Percentiles rank a stretch among this genome's conserved stretches.
phyloP scores from a whole-genome alignment of 345 rosid genomes.

The Eucalyptus decipiens region DNA sequence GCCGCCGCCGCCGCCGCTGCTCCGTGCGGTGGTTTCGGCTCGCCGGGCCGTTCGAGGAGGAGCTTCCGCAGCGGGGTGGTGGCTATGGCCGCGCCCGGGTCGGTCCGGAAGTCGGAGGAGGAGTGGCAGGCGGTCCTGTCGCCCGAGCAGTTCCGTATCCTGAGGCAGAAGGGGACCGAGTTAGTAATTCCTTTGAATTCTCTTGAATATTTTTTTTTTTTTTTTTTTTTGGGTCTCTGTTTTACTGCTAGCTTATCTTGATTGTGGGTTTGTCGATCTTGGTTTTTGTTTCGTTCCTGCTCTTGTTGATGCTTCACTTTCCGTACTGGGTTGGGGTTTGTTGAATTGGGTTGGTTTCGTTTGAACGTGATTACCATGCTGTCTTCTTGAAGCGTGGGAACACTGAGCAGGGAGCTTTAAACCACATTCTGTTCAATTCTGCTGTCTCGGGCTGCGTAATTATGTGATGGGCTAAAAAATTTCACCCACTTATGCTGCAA shows the following conservation, averaged over 20 bases:
- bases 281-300: neutral
- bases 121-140: conserved; percentile 87
- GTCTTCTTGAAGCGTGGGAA: neutral
- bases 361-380: neutral
- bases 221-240: too few species aligned
- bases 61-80: conserved; percentile 32
- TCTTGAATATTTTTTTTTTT: neutral
- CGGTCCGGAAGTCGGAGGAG: conserved; percentile 68
- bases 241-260: neutral
- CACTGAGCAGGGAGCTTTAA: neutral
- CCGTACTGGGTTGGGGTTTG: neutral
- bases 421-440: rapidly evolving
- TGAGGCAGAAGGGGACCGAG: conserved; percentile 90
- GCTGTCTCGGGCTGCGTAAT: neutral
- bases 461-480: neutral
- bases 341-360: neutral
- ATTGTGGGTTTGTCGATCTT: neutral
- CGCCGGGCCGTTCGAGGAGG: neutral
- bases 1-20: conserved; percentile 7
- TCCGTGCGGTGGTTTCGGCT: neutral
- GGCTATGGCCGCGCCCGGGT: conserved; percentile 52
- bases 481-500: neutral
- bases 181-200: neutral
- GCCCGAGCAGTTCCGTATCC: conserved; percentile 75
- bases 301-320: neutral